A percentile compares a stretch with the other conserved stretches of the same genome.
Conservation (phyloP, 352 stramenopile species). For the Phytophthora sojae region DNA sequence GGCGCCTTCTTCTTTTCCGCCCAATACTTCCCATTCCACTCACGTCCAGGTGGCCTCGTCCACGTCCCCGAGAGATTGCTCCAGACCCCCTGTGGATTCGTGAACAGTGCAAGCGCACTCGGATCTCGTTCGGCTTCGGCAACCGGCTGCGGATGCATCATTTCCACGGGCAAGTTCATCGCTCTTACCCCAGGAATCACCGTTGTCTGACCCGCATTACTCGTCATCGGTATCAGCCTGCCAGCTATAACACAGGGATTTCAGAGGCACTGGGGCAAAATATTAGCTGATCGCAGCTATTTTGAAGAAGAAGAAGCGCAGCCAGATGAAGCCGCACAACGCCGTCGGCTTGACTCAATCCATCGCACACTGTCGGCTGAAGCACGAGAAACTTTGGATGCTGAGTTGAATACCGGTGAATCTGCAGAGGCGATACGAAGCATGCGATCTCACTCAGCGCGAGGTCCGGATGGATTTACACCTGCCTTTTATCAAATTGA, state of each 20-base stretch:
- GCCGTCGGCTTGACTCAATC: neutral
- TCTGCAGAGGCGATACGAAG: neutral
- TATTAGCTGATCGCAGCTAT: neutral
- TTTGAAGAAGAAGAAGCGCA: neutral
- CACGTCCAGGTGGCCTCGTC: neutral
- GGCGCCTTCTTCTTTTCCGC: neutral
- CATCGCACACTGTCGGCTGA: neutral
- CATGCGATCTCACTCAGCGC: neutral
- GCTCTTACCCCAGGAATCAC: neutral
- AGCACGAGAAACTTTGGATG: neutral
- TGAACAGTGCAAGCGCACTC: neutral
- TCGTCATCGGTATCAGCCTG: neutral
- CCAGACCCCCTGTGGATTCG: neutral
- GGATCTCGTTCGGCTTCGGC: too few species aligned
- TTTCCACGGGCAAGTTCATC: neutral
- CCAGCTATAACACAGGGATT: neutral
- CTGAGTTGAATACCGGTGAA: neutral
- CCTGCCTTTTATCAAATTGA: conserved; percentile 3
- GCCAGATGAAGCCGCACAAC: neutral
- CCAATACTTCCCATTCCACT: conserved; percentile 1
- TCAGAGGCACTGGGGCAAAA: neutral
- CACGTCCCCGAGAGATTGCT: neutral
- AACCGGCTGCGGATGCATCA: too few species aligned
- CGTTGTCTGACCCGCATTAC: neutral
- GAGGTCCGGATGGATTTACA: conserved; percentile 3